Conservation (phyloP, 2,329 filamentous ascomycete species). For the Nothomitra cinnamomea region DNA sequence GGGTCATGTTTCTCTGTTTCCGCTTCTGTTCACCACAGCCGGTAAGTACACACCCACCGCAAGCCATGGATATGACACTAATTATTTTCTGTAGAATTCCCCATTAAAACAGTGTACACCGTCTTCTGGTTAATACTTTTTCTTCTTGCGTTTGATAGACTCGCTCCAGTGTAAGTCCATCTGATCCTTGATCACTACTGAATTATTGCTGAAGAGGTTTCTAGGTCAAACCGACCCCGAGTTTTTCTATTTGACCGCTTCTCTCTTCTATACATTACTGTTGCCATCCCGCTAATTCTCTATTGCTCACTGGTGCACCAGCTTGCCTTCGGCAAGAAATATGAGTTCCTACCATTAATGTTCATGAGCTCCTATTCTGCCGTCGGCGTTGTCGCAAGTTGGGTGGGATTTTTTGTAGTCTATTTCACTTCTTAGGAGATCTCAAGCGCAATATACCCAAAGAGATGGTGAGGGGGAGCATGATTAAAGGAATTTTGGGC, state of each 20-base stretch:
- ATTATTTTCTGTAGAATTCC: slow-evolving; percentile 46
- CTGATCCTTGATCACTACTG: slow-evolving; percentile 8
- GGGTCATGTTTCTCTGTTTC: slow-evolving; percentile 89
- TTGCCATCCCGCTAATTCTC: slow-evolving; percentile 74
- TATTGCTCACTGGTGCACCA: slow-evolving; percentile 79
- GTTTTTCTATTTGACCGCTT: slow-evolving; percentile 87
- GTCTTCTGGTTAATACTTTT: slow-evolving; percentile 82
- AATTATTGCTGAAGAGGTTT: neutral
- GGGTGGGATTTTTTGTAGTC: slow-evolving; percentile 85
- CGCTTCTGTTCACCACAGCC: slow-evolving; percentile 74
- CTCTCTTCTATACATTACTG: slow-evolving; percentile 71
- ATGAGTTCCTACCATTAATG: slow-evolving; percentile 91
- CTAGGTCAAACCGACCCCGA: slow-evolving; percentile 51
- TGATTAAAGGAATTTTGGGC: neutral
- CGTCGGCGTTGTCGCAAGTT: slow-evolving; percentile 87
- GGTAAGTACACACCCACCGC: neutral
- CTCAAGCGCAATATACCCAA: neutral
- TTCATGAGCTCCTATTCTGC: slow-evolving; percentile 91
- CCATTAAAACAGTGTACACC: slow-evolving; percentile 85
- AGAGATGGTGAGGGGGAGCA: neutral
- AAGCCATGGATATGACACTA: neutral
- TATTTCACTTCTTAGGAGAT: slow-evolving; percentile 46
- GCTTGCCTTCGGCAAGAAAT: slow-evolving; percentile 63
- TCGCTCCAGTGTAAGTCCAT: slow-evolving; percentile 57
- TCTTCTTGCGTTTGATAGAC: slow-evolving; percentile 66